phyloP scores from a whole-genome alignment of 75 land plant species.

The Pseudotsuga menziesii region DNA sequence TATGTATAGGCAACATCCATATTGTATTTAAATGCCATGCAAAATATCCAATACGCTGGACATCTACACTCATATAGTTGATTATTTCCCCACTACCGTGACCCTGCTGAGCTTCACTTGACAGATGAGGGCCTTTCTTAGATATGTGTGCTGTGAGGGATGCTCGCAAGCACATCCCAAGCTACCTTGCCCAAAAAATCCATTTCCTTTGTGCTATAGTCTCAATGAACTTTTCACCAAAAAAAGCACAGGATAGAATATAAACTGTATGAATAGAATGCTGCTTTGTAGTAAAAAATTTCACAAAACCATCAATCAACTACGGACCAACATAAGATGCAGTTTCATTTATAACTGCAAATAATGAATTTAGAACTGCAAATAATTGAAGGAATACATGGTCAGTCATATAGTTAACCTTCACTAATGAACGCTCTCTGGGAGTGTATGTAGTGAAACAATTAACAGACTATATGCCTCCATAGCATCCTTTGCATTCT shows the following conservation, averaged over 20 bases:
- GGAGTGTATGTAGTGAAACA: no score
- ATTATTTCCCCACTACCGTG: slow-evolving; percentile 88
- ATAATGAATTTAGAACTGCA: slow-evolving; percentile 52
- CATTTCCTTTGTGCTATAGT: slow-evolving; percentile 65
- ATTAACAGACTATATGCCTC: no score
- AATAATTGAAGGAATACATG: no score
- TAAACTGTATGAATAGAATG: slow-evolving; percentile 35
- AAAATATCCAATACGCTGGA: slow-evolving; percentile 67
- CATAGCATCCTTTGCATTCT: no score
- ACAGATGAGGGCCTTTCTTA: slow-evolving; percentile 59
- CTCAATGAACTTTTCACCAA: slow-evolving; percentile 56
- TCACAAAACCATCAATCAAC: slow-evolving; percentile 78
- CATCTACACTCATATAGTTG: slow-evolving; percentile 88
- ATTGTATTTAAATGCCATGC: slow-evolving; percentile 60
- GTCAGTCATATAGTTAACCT: no score
- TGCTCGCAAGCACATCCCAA: slow-evolving; percentile 75
- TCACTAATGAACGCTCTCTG: no score
- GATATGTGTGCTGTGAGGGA: slow-evolving; percentile 67
- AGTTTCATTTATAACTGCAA: slow-evolving; percentile 44
- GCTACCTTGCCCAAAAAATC: slow-evolving; percentile 76
- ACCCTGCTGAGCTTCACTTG: slow-evolving; percentile 58
- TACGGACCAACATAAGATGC: slow-evolving; percentile 89
- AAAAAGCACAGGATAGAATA: slow-evolving; percentile 47
- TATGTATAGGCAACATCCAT: slow-evolving; percentile 78
- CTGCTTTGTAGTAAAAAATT: slow-evolving; percentile 37